Base-by-base conservation (phyloP, 2,329 filamentous ascomycete species). In the Sphaceloma murrayae region DNA sequence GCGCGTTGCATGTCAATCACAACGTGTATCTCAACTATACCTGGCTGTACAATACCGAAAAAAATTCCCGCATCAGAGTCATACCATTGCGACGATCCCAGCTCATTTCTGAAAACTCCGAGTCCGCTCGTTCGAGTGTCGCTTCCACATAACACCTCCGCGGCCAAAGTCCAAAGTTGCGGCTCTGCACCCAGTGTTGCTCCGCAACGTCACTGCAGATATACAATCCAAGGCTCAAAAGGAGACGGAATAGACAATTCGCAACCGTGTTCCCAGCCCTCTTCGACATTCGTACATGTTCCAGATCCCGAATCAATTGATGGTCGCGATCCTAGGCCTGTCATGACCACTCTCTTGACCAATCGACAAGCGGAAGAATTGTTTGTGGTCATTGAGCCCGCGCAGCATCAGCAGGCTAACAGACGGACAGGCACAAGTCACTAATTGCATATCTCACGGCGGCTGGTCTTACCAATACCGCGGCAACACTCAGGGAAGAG, bases 371-470 rank as follows among this genome's bases (percentile, higher is more conserved):
- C 85, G 52, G 85, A 91, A 67, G 85, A 91, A 73, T 79, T 91
- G 84, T 89, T 73, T 65, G 82, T 73, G 50, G 44, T 21, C 49
- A 46, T 48, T 48, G 46, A 51, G 46, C n/a, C 32, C 26, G 34
- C 47, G 36, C 43, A 40, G 33, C 32, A 43, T 24, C 36, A 30
- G 39, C 46, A 49, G 45, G 54, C 59, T 59, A 56, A 61, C 52
- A 52, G 51, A 9, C 45, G 50, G 54, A 58, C 66, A 93, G 86
- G 59, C 85, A 95, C 72, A 94, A 94, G 69, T 85, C 87, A 51
- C 86, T 95, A 55, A 82, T 94, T 59, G 86, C 88, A 54, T 95
- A 95, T 62, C 72, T 94, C 14, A 73, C 78, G 34, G 79, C 84
- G 24, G 80, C 77, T 59, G 82, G 81, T 59, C 75, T 91, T 31